Evolutionary conservation across 768 basidiomycete species (phyloP), one percentile per base, ranked within the genome.

Genomic region (Xerocomellus chrysenteron): DNA sequence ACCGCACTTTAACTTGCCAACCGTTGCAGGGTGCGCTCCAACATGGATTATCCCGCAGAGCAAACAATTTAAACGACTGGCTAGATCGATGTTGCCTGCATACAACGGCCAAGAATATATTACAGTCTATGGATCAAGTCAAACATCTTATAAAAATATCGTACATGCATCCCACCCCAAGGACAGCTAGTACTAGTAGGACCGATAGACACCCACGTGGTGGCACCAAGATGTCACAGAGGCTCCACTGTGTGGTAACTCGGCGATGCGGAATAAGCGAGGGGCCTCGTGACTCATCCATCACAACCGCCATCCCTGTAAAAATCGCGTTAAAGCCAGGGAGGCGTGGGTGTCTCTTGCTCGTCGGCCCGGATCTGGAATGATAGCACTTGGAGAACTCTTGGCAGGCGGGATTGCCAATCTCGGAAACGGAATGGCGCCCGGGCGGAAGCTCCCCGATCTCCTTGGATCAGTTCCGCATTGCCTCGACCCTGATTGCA

Each of bases 21-120:
- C 45, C 36, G 58, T 60, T 60, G 59, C 42, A 54, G 57, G 58
- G 56, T 32, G 44, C 21, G 19, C 49, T 50, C 56, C 49, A 36
- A 32, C 32, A 32, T 11, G 11, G 2, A 11, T 32, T 32, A 4
- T 32, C 32, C 35, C 13, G 35, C 6, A 21, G 21, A 21, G 21
- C 21, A 21, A 21, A 21, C 21, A 32, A 32, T 32, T 32, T 11
- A 11, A 32, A 32, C 11, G 10, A 32, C 32, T 32, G 32, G 9
- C 30, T 7, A 8, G 30, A 30, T 30, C 8, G 30, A 32, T 11
- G 32, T 32, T 32, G 11, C 10, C 10, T 11, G 26, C 26, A 28
- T 28, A 32, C 32, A 32, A 32, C 11, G 32, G 32, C 32, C 32
- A 32, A 32, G 10, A 32, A 32, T 30, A 1, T 30, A 9, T 30